Evolutionary conservation across 768 basidiomycete species (phyloP), one percentile per base, ranked within the genome.

Genomic region (Cytidiella melzeri): DNA sequence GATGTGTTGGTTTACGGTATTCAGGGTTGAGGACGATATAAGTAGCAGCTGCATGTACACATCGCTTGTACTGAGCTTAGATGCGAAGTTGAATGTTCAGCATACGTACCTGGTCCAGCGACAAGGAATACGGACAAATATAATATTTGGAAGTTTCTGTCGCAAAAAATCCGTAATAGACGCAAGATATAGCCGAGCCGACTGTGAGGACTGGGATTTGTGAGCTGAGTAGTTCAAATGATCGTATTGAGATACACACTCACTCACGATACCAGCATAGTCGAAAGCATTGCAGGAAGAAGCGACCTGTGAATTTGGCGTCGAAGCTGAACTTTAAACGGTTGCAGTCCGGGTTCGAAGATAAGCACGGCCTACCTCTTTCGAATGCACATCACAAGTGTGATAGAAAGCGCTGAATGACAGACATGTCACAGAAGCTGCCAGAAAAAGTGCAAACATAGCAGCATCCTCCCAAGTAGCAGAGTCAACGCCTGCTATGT

Each of bases 141-240:
- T 26, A 80, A 63, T n/a, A 65, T 47, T 61, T 79, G 80, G 44
- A 71, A 69, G 34, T 66, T 58, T 6, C 75, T 70, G 25, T 84
- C 71, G 59, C 86, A 88, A 67, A 86, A 65, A 88, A 89, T 2
- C 79, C 84, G 61, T 90, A 92, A 61, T 84, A 86, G 36, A 93
- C 69, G 54, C 73, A 79, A 5, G 91, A 86, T 55, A 80, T 80
- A 64, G 84, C 84, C 27, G 88, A 91, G 21, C 91, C 92, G 39
- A 87, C 81, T 37, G 72, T 88, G 48, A 90, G 73, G 26, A 82
- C 74, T 74, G 43, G 18, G 47, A 12, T 38, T 4, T 23, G 13
- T 44, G 23, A 44, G 43, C 43, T 11, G 43, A 27, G 21, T 41
- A 19, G 53, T 23, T 30, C 21, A 42, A 38, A 43, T 43, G 50